Evolutionary conservation across 257 asterid genomes (phyloP).

Genomic region (Solanum sejunctum): DNA sequence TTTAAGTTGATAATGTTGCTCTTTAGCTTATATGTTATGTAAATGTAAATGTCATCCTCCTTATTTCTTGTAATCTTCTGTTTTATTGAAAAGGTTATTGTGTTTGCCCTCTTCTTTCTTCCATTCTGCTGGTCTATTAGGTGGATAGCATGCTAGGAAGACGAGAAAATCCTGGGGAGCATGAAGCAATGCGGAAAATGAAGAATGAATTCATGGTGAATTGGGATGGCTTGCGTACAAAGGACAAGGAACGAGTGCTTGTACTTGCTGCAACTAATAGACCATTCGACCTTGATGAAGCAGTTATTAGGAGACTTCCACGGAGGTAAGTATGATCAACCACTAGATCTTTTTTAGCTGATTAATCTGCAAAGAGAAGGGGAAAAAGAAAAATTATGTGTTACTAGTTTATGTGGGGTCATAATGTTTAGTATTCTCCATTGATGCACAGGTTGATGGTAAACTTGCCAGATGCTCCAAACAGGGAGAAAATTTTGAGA

Average conservation of each 20-base stretch:
- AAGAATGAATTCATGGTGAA: conserved; percentile 91
- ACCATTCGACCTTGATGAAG: conserved; percentile 96
- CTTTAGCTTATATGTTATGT: neutral
- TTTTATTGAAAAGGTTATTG: neutral
- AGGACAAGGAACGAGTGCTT: conserved; percentile 85
- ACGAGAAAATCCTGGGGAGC: conserved; percentile 93
- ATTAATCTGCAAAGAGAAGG: neutral
- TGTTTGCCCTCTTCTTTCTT: neutral
- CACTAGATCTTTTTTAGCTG: neutral
- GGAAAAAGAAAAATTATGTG: neutral
- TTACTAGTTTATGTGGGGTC: neutral
- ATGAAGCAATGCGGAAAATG: conserved; percentile 98
- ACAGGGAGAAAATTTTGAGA: conserved; percentile 57
- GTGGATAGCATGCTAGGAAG: conserved; percentile 97
- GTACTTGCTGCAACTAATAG: conserved; percentile 94
- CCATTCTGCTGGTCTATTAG: conserved; percentile 16
- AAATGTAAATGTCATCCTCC: neutral
- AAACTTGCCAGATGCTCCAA: conserved; percentile 73
- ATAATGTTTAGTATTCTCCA: neutral
- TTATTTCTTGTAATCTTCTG: neutral
- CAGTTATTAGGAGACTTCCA: conserved; percentile 93
- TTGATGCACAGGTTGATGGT: conserved; percentile 70
- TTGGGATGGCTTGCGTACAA: conserved; percentile 95
- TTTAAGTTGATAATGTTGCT: neutral
- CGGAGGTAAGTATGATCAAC: conserved; percentile 32